Evolutionary conservation across 2,329 filamentous ascomycete species (phyloP), one percentile per base, ranked within the genome.

Genomic region (Trichoderma pleuroti): DNA sequence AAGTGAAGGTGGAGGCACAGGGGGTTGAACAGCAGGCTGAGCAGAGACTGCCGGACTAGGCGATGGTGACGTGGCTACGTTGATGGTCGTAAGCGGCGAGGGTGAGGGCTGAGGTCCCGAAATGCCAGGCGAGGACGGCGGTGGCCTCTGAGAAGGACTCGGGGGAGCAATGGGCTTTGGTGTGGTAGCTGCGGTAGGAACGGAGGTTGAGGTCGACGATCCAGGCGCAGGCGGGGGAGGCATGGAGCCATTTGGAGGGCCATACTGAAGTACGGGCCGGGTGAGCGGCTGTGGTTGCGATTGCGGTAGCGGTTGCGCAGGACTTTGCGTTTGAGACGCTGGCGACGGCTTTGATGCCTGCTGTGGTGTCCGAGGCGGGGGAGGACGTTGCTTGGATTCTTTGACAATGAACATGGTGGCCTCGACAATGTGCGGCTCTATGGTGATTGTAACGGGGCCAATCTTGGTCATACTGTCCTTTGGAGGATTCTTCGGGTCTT

Each of bases 351-450:
- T 30, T 71, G 56, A 63, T 72, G 52, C 74, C 70, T 71, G 76
- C 60, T 77, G 81, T 72, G 80, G 81, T 28, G 82, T 80, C 46
- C 82, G 80, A 18, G 71, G 32, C 28, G 52, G 60, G 32, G 70
- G 54, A 52, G 52, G 71, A 24, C 68, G 63, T 28, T 76, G 84
- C 73, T 87, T 88, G 9, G 86, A 84, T 67, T 92, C 90, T 76
- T 92, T 92, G 71, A 93, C 89, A 24, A 87, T 86, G 77, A 86
- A 94, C 83, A 94, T 88, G 60, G 87, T 91, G 18, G 92, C 92
- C 74, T 94, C 91, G 75, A 96, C 88, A 56, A 92, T 87, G 77
- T 96, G 92, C 57, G 93, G 93, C 79, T 94, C 93, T 72, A 94
- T 89, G 26, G 89, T 91, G 72, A 97, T 89, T 39, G 90, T 90